Conservation (phyloP, 2,329 filamentous ascomycete species). For the Cordyceps javanica region DNA sequence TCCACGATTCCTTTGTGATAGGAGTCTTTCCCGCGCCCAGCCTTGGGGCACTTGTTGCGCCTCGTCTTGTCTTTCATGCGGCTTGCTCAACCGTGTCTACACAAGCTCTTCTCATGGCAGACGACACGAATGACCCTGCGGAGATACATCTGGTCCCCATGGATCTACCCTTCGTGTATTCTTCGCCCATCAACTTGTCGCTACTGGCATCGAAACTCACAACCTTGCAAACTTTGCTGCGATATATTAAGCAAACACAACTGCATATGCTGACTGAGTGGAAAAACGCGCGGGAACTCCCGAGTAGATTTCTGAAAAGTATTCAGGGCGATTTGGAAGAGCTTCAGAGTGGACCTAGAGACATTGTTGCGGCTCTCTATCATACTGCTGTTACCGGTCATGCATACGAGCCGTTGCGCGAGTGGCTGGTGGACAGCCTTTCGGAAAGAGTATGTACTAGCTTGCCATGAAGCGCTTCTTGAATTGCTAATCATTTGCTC, state of each 20-base stretch:
- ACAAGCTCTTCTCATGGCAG: constrained; percentile 60
- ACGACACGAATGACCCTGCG: constrained; percentile 26
- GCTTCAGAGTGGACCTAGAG: constrained; percentile 46
- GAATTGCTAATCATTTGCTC: constrained; percentile 2
- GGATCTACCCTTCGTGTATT: constrained; percentile 76
- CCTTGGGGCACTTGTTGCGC: constrained; percentile 20
- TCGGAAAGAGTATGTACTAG: constrained; percentile 60
- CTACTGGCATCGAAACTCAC: constrained; percentile 82
- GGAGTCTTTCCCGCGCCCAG: constrained; percentile 54
- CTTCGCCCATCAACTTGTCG: constrained; percentile 73
- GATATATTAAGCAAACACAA: constrained; percentile 78
- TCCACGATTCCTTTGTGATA: constrained; percentile 80
- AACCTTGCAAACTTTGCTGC: constrained; percentile 75
- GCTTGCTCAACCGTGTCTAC: constrained; percentile 71
- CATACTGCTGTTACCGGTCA: constrained; percentile 81
- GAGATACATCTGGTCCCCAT: constrained; percentile 60
- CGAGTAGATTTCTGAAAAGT: constrained; percentile 68
- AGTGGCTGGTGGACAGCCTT: constrained; percentile 84
- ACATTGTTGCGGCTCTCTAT: constrained; percentile 70
- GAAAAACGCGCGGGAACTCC: constrained; percentile 74
- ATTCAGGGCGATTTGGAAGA: constrained; percentile 69
- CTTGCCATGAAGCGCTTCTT: not conserved
- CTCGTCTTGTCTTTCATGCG: constrained; percentile 51
- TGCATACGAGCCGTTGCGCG: constrained; percentile 66
- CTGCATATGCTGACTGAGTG: constrained; percentile 76